Evolutionary conservation across 495 filamentous ascomycete species (phyloP), one percentile per base, ranked within the genome.

Genomic region (Physcia stellaris): DNA sequence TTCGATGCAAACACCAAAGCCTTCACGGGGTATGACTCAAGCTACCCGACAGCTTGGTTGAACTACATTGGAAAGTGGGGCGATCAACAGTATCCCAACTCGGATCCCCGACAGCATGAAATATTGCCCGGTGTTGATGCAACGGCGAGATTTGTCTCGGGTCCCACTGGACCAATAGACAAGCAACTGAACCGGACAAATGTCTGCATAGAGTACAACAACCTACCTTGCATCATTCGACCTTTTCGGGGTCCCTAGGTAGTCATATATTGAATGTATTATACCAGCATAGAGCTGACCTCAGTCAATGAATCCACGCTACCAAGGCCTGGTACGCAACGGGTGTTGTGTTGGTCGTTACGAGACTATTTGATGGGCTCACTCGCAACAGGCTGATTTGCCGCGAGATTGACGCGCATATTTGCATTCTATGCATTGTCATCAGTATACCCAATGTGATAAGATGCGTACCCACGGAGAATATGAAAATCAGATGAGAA

Each of bases 51-150:
- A 13, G 51, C 50, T 15, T 77, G 65, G 65, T 48, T 78, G 29
- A 37, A 62, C 26, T 78, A 65, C 48, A 50, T 64, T 24, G 74
- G 74, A 0, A 43, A 53, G 20, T 79, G 73, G 74, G 74, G 74
- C 0, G 70, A 79, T 40, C 55, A 73, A 39, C 59, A 70, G 39
- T 68, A 73, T 41, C 63, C 62, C 1, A 60, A 59, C 27, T 53
- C 46, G 9, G 59, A 64, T 24, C 39, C 43, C n/a, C 43, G 56
- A 23, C 68, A 72, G 35, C 58, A 60, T n/a, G 48, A 57, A 13
- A 53, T 75, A 31, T 64, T 74, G 24, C n/a, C n/a, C n/a, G 64
- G 63, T 11, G 40, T 56, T 12, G 47, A 37, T 32, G 42, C 40
- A 10, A 54, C 71, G 28, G 60, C 61, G 4, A 63, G 65, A 41